Evolutionary conservation across 495 filamentous ascomycete genomes (phyloP), one percentile per base, ranked within the genome.

Genomic region (Letharia columbiana): DNA sequence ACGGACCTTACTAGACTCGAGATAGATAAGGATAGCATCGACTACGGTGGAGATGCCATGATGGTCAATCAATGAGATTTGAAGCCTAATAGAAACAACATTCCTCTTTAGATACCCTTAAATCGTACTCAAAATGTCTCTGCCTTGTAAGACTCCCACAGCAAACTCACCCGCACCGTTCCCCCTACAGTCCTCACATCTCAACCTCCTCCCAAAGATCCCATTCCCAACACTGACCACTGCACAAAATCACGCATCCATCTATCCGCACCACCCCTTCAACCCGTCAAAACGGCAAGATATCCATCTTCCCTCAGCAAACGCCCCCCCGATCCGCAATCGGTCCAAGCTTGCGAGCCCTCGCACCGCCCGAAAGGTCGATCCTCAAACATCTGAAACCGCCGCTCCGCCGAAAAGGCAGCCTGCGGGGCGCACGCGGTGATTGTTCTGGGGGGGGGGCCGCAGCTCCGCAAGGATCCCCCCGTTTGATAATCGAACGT

Each of bases 321-420:
- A 4, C 37, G n/a, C 8, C 41, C 7, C 40, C 17, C 28, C 41
- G 13, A 31, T 18, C 60, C 60, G n/a, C 41, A 61, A 28, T 44
- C n/a, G 6, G 60, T 35, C 60, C 23, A 61, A 28, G 23, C 17
- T 61, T 61, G 60, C 60, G 60, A 61, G 41, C 4, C 13, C 17
- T 28, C 23, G 23, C 23, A 28, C 23, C 23, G 23, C 23, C 23
- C 23, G 23, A 28, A 28, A 28, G 23, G 23, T 28, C 23, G 23
- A 28, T 28, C 23, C 23, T 2, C 13, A 17, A n/a, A 39, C 37
- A 41, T 39, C 58, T 42, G 58, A 60, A 41, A 60, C 45, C 45
- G 45, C 28, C 44, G 52, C 52, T 54, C 50, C 50, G 4, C 9
- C 41, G 13, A 44, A 28, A 28, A 28, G 23, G 23, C 23, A 28